These are phyloP conservation scores for Penicillium sp. DNA, from an alignment of 2,329 filamentous ascomycete genomes.

Conservation along the genomic window DNA sequence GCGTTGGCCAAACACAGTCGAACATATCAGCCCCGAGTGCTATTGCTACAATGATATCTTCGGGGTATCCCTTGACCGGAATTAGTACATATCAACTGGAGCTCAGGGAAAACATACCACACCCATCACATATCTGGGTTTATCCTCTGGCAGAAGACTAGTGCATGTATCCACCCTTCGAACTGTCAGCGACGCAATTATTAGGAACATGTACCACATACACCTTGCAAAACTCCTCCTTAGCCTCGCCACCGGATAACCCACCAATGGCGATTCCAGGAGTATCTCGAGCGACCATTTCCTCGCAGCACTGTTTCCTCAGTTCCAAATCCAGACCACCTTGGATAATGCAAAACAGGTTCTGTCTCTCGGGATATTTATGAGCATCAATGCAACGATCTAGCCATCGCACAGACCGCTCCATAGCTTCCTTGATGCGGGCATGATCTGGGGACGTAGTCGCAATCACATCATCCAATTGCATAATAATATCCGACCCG, in stretches of 20 bases:
- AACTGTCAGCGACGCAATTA: slow-evolving; percentile 2
- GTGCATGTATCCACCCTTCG: slow-evolving; percentile 73
- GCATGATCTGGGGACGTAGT: slow-evolving; percentile 86
- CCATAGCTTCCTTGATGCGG: slow-evolving; percentile 91
- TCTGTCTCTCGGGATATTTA: slow-evolving; percentile 74
- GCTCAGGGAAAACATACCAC: slow-evolving; percentile 52
- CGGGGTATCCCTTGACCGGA: slow-evolving; percentile 68
- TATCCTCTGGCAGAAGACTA: slow-evolving; percentile 73
- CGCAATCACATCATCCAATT: slow-evolving; percentile 94
- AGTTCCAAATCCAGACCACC: slow-evolving; percentile 86
- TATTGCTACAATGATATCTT: slow-evolving; percentile 89
- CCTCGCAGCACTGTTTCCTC: slow-evolving; percentile 72
- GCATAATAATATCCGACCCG: slow-evolving; percentile 98
- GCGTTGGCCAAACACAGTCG: slow-evolving; percentile 97
- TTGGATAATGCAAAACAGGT: slow-evolving; percentile 98
- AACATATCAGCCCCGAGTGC: slow-evolving; percentile 98
- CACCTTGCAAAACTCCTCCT: slow-evolving; percentile 85
- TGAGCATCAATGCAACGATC: slow-evolving; percentile 92
- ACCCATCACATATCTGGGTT: slow-evolving; percentile 99
- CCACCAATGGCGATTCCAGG: slow-evolving; percentile 96
- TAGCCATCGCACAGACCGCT: slow-evolving; percentile 89
- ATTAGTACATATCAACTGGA: slow-evolving; percentile 13
- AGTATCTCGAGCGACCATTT: slow-evolving; percentile 87
- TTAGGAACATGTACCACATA: slow-evolving; percentile 25
- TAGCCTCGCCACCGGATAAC: slow-evolving; percentile 89